These are phyloP conservation scores for Pyracantha coccinea DNA, from an alignment of 331 rosid species.

Conservation along the genomic window DNA sequence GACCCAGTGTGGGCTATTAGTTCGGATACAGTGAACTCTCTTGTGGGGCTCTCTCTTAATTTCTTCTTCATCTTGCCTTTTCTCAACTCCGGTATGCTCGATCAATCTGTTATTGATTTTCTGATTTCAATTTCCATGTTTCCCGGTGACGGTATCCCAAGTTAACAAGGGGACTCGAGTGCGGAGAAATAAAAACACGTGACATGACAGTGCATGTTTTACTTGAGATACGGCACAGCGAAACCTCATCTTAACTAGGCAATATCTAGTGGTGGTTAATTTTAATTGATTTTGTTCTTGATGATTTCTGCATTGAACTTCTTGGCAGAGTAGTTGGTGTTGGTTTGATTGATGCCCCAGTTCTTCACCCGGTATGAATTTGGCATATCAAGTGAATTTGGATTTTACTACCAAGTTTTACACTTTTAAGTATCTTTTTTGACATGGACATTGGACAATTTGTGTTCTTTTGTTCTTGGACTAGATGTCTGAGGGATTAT, in stretches of 20 bases:
- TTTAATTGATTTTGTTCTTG: slow-evolving; percentile 3
- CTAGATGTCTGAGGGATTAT: slow-evolving; percentile 86
- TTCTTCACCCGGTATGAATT: slow-evolving; percentile 87
- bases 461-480: slow-evolving; percentile 7
- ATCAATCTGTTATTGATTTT: neutral
- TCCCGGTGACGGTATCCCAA: neutral
- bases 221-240: accelerated
- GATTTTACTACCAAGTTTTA: neutral
- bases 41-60: slow-evolving; percentile 78
- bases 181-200: neutral
- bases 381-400: slow-evolving; percentile 8
- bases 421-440: slow-evolving; percentile 5
- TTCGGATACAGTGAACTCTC: slow-evolving; percentile 65
- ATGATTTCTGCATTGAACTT: slow-evolving; percentile 28
- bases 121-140: neutral
- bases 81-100: slow-evolving; percentile 61
- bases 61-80: slow-evolving; percentile 80
- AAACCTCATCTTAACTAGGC: too few relatives aligned
- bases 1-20: slow-evolving; percentile 96
- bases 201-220: neutral
- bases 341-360: slow-evolving; percentile 65
- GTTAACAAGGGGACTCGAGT: neutral
- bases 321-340: slow-evolving; percentile 80
- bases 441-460: neutral
- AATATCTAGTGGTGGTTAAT: neutral